Percentiles rank a stretch among this genome's conserved stretches.
phyloP scores from a whole-genome alignment of 2,329 filamentous ascomycete species.

The Colletotrichum orbiculare region DNA sequence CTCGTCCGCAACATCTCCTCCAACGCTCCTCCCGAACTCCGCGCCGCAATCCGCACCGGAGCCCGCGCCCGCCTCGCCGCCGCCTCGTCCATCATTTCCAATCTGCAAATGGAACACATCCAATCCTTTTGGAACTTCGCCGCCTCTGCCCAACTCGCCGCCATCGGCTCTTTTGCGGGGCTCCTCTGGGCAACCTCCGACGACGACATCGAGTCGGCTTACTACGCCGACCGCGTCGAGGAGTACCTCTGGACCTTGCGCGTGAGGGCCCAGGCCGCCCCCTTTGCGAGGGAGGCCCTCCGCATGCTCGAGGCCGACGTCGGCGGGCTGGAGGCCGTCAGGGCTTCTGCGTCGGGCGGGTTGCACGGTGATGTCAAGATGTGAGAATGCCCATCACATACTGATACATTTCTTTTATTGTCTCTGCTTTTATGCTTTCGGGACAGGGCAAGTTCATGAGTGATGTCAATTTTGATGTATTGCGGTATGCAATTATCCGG shows the following conservation, averaged over 20 bases:
- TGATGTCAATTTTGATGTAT: too few relatives aligned
- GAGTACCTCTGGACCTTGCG: constrained; percentile 56
- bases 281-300: constrained; percentile 53
- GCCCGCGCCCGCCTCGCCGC: constrained; percentile 52
- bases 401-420: too few relatives aligned
- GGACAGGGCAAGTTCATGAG: background rate
- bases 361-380: constrained; percentile 29
- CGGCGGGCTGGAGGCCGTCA: constrained; percentile 33
- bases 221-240: constrained; percentile 51
- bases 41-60: constrained; percentile 48
- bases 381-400: constrained; percentile 4
- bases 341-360: constrained; percentile 14
- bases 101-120: constrained; percentile 56
- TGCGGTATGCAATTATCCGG: constrained; percentile 4
- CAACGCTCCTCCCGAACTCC: constrained; percentile 44
- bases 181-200: constrained; percentile 54
- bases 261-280: constrained; percentile 50
- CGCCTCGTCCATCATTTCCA: constrained; percentile 53
- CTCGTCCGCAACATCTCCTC: constrained; percentile 57
- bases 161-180: constrained; percentile 54
- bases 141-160: constrained; percentile 55
- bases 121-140: constrained; percentile 59
- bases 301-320: constrained; percentile 48
- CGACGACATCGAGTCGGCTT: constrained; percentile 51
- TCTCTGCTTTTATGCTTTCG: too few relatives aligned